Evolutionary conservation across 768 basidiomycete genomes (phyloP).

Genomic region (Russula lepida): DNA sequence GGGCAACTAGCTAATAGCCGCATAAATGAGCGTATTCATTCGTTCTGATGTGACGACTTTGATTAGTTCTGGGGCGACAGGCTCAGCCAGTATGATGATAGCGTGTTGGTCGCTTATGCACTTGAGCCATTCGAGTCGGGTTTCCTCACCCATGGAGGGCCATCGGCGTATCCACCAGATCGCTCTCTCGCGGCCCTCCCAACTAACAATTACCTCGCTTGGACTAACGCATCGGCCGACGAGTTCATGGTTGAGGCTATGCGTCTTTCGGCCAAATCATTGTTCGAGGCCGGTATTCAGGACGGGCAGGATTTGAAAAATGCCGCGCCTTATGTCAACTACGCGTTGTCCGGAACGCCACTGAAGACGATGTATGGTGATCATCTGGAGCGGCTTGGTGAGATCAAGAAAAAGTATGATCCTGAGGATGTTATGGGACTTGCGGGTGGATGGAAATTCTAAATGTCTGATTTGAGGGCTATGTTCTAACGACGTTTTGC

Average conservation of each 20-base stretch:
- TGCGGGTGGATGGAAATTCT: constrained; percentile 52
- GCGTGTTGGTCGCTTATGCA: constrained; percentile 36
- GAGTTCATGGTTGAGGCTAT: constrained; percentile 3
- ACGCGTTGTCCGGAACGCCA: constrained; percentile 46
- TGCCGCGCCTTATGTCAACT: constrained; percentile 49
- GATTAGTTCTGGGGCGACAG: constrained; percentile 41
- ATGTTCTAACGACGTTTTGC: not conserved
- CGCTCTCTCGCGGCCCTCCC: constrained; percentile 9
- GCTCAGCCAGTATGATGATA: constrained; percentile 29
- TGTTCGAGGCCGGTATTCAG: constrained; percentile 38
- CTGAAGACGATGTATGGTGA: constrained; percentile 42
- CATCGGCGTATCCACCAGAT: constrained; percentile 18
- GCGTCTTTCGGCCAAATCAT: constrained; percentile 14
- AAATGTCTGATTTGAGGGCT: not conserved
- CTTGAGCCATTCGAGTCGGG: constrained; percentile 8
- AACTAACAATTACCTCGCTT: constrained; percentile 30
- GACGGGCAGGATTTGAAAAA: constrained; percentile 32
- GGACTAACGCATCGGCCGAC: constrained; percentile 34
- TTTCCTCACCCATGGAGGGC: constrained; percentile 13
- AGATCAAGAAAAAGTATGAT: constrained; percentile 41
- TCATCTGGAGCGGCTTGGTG: constrained; percentile 35
- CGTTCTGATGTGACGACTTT: not conserved
- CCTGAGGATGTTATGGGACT: constrained; percentile 55
- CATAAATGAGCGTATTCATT: not conserved
- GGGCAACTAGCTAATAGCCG: not conserved